Conservation (phyloP, 176 grass and related monocot species). For the Phyllostachys edulis region DNA sequence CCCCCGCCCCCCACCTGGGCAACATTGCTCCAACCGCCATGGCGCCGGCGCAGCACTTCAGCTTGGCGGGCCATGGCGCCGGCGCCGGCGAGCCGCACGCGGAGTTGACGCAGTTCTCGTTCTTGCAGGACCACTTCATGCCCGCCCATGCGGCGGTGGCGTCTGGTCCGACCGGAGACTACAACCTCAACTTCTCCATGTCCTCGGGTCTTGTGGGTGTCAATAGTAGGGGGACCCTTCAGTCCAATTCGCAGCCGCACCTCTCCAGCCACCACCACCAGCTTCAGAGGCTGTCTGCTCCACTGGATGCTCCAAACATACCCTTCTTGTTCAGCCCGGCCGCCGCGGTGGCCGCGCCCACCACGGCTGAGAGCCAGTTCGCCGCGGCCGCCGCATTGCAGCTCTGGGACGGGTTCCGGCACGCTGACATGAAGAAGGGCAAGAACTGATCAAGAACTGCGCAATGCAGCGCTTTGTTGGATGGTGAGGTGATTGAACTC, state of each 20-base stretch:
- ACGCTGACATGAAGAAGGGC: constrained; percentile 73
- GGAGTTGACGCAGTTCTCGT: constrained; percentile 76
- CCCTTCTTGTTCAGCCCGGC: constrained; percentile 59
- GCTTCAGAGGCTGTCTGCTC: constrained; percentile 57
- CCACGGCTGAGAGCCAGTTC: constrained; percentile 42
- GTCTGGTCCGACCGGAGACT: constrained; percentile 45
- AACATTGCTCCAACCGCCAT: constrained; percentile 23
- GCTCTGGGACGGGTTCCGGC: constrained; percentile 71
- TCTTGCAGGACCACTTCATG: constrained; percentile 71
- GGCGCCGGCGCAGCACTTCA: constrained; percentile 36
- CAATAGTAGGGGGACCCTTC: constrained; percentile 94
- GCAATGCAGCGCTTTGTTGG: constrained; percentile 5
- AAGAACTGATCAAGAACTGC: constrained; percentile 58
- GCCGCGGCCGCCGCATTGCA: constrained; percentile 54
- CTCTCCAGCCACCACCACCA: constrained; percentile 51
- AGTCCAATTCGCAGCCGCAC: constrained; percentile 87
- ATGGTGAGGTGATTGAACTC: constrained; percentile 39
- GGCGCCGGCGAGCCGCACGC: constrained; percentile 14
- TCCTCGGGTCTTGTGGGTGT: constrained; percentile 69
- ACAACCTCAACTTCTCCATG: constrained; percentile 87
- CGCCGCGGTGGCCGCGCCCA: constrained; percentile 24
- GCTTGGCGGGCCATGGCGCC: constrained; percentile 18
- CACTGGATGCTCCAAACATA: constrained; percentile 67
- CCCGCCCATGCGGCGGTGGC: constrained; percentile 41
- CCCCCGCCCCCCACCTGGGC: constrained; percentile 47